Evolutionary conservation across 192 early-diverging fungal genomes (phyloP).

Genomic region (Coemansia reversa): DNA sequence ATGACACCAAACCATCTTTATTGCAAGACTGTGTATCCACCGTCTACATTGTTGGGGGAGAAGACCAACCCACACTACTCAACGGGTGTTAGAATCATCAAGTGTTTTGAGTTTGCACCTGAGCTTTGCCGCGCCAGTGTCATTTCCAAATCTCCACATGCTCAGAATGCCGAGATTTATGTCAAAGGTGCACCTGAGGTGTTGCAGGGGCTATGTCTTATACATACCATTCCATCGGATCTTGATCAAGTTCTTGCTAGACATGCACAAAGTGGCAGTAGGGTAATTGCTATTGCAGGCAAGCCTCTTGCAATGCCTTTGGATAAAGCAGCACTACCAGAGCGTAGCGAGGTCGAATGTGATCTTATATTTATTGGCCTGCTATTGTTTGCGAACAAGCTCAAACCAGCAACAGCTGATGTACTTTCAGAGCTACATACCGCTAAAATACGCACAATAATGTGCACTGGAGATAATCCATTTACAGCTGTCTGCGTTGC

Average conservation of each 20-base stretch:
- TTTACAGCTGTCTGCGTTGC: constrained; percentile 94
- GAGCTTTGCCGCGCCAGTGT: constrained; percentile 88
- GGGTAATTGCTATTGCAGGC: constrained; percentile 90
- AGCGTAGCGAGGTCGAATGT: constrained; percentile 74
- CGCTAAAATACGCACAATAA: constrained; percentile 85
- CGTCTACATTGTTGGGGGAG: neutral
- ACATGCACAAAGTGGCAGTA: constrained; percentile 91
- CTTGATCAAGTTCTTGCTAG: constrained; percentile 68
- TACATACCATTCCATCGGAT: constrained; percentile 76
- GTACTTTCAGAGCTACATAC: constrained; percentile 73
- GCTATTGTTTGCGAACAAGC: constrained; percentile 96
- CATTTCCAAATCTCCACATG: constrained; percentile 61
- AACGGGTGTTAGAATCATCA: constrained; percentile 58
- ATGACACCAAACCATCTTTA: too few relatives aligned
- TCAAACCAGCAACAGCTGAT: constrained; percentile 77
- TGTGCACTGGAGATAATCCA: constrained; percentile 99
- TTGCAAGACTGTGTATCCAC: constrained; percentile 1
- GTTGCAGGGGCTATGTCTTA: constrained; percentile 76
- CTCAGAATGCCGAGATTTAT: constrained; percentile 54
- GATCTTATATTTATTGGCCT: constrained; percentile 87
- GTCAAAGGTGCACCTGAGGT: constrained; percentile 98
- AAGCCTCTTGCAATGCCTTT: constrained; percentile 58
- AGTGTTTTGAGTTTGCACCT: constrained; percentile 89
- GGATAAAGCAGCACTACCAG: constrained; percentile 58
- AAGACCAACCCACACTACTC: constrained; percentile 1